Base-by-base conservation (phyloP, 345 rosid genomes). In the Eucalyptus pauciflora region DNA sequence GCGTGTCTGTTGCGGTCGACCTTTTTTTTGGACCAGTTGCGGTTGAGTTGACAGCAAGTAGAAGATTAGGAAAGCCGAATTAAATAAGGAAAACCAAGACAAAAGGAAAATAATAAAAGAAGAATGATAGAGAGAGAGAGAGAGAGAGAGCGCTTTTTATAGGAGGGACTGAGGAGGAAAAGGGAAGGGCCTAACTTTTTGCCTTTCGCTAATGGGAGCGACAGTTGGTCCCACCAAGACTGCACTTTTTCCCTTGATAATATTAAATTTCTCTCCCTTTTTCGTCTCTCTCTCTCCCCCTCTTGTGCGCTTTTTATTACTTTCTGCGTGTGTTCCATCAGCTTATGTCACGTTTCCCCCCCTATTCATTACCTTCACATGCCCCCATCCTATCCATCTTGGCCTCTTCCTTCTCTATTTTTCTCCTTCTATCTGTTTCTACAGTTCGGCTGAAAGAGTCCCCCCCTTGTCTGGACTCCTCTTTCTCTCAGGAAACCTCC, bases 141-240 rank as follows among this genome's bases (percentile, higher is more conserved):
- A 22, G 45, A 48, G 50, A 60, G 69, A 10, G 81, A 18, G 46
- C 37, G 83, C 6, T 41, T 76, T 76, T 76, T 7, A 9, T 87
- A 51, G 89, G 69, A 43, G 88, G 86, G 88, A 50, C 86, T 49
- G 91, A 24, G 83, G 83, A 29, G 48, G 50, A 71, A 50, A 88
- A 16, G 88, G 85, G 13, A 48, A 85, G 83, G 86, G 89, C 89
- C 92, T 54, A 85, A 86, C 89, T 91, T 86, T 92, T 90, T 76
- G 83, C 83, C 91, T 91, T 90, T 91, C 92, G 89, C 91, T 87
- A 86, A 92, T 88, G 93, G 92, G 92, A 92, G 91, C 90, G 90
- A 89, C 56, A 50, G 48, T 76, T 92, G 96, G 95, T 49, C 97
- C 96, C 96, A 90, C 94, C 49, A 18, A 41, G 27, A 6, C 15